Evolutionary conservation across 2,329 filamentous ascomycete species (phyloP).

Genomic region (Xylaria hypoxylon): DNA sequence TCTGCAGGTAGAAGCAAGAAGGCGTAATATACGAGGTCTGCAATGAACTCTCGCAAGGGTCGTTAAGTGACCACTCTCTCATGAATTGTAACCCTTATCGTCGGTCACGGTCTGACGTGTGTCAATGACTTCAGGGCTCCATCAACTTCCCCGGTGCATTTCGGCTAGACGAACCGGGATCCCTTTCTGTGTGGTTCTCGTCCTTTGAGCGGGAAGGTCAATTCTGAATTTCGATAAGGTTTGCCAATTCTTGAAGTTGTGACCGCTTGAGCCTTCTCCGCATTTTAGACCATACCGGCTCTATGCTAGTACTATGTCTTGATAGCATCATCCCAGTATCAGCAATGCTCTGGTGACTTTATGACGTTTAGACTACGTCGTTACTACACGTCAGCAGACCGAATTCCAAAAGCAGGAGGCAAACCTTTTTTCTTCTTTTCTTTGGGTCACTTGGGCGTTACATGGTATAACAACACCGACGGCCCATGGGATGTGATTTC

Average conservation of each 20-base stretch:
- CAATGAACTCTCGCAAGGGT: not conserved
- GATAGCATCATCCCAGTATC: slow-evolving; percentile 35
- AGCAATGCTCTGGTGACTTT: slow-evolving; percentile 4
- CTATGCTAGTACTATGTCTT: slow-evolving; percentile 13
- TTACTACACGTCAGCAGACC: slow-evolving; percentile 2
- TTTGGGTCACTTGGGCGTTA: not conserved
- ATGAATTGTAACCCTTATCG: not conserved
- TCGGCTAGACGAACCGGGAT: not conserved
- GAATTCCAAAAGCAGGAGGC: slow-evolving; percentile 18
- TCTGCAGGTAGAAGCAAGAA: not conserved
- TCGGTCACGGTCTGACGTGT: slow-evolving; percentile 2
- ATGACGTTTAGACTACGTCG: slow-evolving; percentile 35
- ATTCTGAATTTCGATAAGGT: slow-evolving; percentile 26
- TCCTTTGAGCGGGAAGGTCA: too few relatives aligned
- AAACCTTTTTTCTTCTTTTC: slow-evolving; percentile 2
- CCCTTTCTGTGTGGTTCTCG: not conserved
- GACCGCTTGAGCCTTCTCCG: slow-evolving; percentile 7
- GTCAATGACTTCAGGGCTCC: slow-evolving; percentile 3
- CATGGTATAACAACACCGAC: slow-evolving; percentile 31
- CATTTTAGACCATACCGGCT: not conserved
- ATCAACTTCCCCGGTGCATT: not conserved
- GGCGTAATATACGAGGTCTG: not conserved
- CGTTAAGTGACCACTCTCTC: not conserved
- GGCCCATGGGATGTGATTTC: not conserved
- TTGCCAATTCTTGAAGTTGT: slow-evolving; percentile 13